phyloP scores from a whole-genome alignment of 306 rosid species.

The Trichosanthes truncata region DNA sequence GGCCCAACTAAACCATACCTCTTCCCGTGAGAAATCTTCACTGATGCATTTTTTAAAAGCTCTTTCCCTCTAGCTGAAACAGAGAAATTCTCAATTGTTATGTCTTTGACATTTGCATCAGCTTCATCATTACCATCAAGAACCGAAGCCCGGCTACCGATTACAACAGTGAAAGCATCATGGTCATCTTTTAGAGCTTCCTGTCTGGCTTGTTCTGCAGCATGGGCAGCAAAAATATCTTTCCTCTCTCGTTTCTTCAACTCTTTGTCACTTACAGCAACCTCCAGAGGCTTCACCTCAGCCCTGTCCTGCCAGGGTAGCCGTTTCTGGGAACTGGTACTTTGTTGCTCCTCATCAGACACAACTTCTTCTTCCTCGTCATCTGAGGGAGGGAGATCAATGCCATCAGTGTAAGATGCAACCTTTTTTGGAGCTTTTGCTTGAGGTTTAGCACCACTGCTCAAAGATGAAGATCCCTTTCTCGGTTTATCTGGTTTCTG shows the following conservation, averaged over 20 bases:
- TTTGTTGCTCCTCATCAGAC: conserved; percentile 19
- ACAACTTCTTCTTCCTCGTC: conserved; percentile 41
- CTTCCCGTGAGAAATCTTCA: conserved; percentile 48
- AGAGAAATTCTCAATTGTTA: conserved; percentile 39
- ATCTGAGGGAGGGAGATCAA: conserved; percentile 64
- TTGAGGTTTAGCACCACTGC: conserved; percentile 23
- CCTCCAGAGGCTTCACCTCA: conserved; percentile 26
- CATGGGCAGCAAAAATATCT: conserved; percentile 41
- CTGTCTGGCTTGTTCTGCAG: conserved; percentile 38
- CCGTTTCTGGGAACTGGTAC: conserved; percentile 13
- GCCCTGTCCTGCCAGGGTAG: conserved; percentile 21
- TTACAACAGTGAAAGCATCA: conserved; percentile 71
- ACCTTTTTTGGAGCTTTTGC: conserved; percentile 39
- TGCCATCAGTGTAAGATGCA: conserved; percentile 15
- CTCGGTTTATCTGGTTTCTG: conserved; percentile 34
- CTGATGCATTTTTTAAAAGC: conserved; percentile 37
- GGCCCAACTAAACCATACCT: conserved; percentile 63
- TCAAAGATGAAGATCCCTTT: conserved; percentile 22
- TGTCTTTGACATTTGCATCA: conserved; percentile 49
- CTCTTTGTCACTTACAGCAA: conserved; percentile 34
- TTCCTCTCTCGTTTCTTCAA: conserved; percentile 49
- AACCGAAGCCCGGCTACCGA: conserved; percentile 49
- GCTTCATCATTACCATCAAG: conserved; percentile 50
- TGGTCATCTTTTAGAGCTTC: conserved; percentile 60
- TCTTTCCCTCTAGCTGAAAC: conserved; percentile 50